Conservation (phyloP, 257 asterid species). For the Solanum ahanhuiri region DNA sequence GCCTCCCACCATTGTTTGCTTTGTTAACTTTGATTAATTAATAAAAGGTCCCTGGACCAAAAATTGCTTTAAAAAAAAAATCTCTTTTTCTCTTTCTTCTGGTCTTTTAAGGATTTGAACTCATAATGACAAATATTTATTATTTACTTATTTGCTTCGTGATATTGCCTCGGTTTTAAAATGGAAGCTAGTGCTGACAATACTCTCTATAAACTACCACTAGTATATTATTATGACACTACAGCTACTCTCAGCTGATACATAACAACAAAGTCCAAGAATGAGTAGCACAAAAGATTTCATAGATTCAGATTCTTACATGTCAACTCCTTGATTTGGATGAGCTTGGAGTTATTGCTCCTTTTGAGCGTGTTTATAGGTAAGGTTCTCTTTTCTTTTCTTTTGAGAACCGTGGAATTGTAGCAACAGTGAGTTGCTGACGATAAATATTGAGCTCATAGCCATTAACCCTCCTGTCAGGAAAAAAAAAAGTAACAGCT, state of each 20-base stretch:
- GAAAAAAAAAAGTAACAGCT: not conserved
- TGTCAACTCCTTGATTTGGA: slow-evolving; percentile 8
- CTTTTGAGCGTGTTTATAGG: slow-evolving; percentile 5
- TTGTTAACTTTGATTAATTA: too few relatives aligned
- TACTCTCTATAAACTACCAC: not conserved
- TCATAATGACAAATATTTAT: not conserved
- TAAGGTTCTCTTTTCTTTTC: slow-evolving; percentile 18
- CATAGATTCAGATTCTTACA: not conserved
- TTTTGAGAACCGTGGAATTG: slow-evolving; percentile 51
- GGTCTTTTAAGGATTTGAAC: not conserved
- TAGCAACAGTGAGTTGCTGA: slow-evolving; percentile 75
- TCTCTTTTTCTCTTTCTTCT: not conserved
- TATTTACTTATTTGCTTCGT: not conserved
- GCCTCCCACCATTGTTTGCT: too few relatives aligned
- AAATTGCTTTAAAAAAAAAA: too few relatives aligned
- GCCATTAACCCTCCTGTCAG: slow-evolving; percentile 90
- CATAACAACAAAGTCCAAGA: not conserved
- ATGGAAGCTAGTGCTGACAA: not conserved
- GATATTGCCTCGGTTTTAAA: not conserved
- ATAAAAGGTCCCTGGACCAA: too few relatives aligned
- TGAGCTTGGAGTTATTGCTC: not conserved
- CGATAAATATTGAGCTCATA: slow-evolving; percentile 79
- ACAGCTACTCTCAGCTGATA: not conserved
- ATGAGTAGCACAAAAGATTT: not conserved
- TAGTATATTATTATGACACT: not conserved